Evolutionary conservation across 768 basidiomycete species (phyloP), one percentile per base, ranked within the genome.

Genomic region (Termitomyces bulborhizus): DNA sequence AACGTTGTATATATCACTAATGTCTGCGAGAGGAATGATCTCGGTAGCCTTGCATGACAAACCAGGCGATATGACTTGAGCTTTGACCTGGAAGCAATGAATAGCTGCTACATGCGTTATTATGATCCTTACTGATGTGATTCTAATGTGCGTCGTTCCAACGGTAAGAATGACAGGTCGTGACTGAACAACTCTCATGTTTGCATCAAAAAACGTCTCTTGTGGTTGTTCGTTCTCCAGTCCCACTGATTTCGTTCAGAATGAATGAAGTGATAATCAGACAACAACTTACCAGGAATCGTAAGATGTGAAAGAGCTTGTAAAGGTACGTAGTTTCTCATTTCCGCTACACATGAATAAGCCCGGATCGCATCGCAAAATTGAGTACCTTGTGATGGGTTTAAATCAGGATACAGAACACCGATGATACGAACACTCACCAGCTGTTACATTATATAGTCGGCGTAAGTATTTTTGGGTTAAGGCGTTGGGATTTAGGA

Each of bases 1-100:
- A 21, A 93, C 83, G 44, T 88, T 88, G 69, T 92, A 89, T 1
- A 91, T 81, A 61, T 97, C 93, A 69, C 90, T 91, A 59, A 97
- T 80, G 56, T 95, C 93, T 3, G 79, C 71, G 26, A 94, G 70
- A 6, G 83, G 79, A 52, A 95, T 84, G 52, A 96, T 83, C 62
- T 97, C 93, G 1, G 86, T 88, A 2, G 88, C 83, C 70, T 84
- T 83, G 70, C 89, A 88, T 9, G 83, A 78, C 48, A 92, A 69
- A 0, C 75, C 72, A 1, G 86, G 80, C 4, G 85, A 87, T 43
- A 94, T 81, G 7, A 81, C 75, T 61, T 81, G 78, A n/a, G 90
- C 81, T 64, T 86, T 88, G 60, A 82, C 76, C 84, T 88, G 60
- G 26, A 47, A 18, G 42, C 52, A 40, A 26, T 59, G n/a, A 52